These are phyloP conservation scores for Panicum virgatum DNA, from an alignment of 202 grass and related monocot species.

Conservation along the genomic window DNA sequence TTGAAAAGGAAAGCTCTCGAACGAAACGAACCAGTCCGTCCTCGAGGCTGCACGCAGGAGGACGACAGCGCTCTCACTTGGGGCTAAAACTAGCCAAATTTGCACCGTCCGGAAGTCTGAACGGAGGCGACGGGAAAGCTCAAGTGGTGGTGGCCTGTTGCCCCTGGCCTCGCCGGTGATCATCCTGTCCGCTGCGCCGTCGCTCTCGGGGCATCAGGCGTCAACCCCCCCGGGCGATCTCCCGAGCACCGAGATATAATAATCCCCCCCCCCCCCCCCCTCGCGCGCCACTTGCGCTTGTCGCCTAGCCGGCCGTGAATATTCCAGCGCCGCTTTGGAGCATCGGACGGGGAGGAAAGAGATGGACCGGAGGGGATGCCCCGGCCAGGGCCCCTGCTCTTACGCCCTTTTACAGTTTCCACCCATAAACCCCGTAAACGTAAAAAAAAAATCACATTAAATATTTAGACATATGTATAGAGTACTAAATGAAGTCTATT, in stretches of 20 bases:
- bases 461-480: no score
- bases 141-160: not conserved
- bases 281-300: conserved; percentile 31
- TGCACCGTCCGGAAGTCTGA: not conserved
- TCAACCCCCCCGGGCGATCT: conserved; percentile 29
- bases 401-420: no score
- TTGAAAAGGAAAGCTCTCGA: not conserved
- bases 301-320: conserved; percentile 53
- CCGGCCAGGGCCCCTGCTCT: not conserved
- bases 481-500: no score
- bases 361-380: not conserved
- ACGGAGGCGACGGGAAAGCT: conserved; percentile 20
- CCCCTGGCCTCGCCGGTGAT: not conserved
- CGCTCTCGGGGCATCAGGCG: conserved; percentile 37
- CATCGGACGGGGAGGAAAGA: conserved; percentile 31
- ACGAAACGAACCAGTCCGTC: not conserved
- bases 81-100: conserved; percentile 30
- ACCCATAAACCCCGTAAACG: no score
- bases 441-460: no score
- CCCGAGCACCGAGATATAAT: conserved; percentile 18
- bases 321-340: conserved; percentile 41
- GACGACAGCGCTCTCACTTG: conserved; percentile 25
- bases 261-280: no score
- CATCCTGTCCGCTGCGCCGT: conserved; percentile 40
- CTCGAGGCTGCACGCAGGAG: not conserved